These are phyloP conservation scores for Candida railenensis DNA, from an alignment of 805 yeast species.

Conservation along the genomic window DNA sequence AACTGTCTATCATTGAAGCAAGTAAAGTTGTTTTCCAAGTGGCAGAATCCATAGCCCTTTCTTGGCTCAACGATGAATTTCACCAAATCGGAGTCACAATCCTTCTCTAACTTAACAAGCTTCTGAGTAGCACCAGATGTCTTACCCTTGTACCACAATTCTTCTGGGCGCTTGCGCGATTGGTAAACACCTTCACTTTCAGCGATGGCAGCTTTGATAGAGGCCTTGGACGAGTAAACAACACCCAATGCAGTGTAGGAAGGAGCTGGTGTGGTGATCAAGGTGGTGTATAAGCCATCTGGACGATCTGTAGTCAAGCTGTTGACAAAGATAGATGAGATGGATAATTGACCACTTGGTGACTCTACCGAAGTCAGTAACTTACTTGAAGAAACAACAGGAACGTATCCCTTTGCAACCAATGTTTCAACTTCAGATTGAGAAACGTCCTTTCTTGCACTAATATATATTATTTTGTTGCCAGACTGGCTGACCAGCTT, in stretches of 20 bases:
- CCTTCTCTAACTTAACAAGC: conserved; percentile 63
- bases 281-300: conserved; percentile 83
- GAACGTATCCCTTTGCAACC: conserved; percentile 28
- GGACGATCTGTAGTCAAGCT: conserved; percentile 74
- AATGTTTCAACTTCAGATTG: conserved; percentile 26
- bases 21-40: conserved; percentile 66
- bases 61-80: conserved; percentile 81
- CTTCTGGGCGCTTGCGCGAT: conserved; percentile 74
- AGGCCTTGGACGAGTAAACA: conserved; percentile 84
- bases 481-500: conserved; percentile 21
- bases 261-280: conserved; percentile 71
- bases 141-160: conserved; percentile 94
- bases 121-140: conserved; percentile 95
- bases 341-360: conserved; percentile 25
- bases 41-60: conserved; percentile 88
- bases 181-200: conserved; percentile 89
- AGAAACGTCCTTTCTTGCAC: conserved; percentile 10
- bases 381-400: conserved; percentile 23
- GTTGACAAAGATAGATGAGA: conserved; percentile 47
- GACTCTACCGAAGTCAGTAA: conserved; percentile 20
- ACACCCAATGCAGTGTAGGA: conserved; percentile 64
- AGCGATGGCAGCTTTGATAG: conserved; percentile 77
- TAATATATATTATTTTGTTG: conserved; percentile 28
- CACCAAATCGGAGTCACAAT: conserved; percentile 91
- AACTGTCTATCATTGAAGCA: conserved; percentile 62